Evolutionary conservation across 1,284 basidiomycete species (phyloP), one percentile per base, ranked within the genome.

Genomic region (Boletus hoseneyae): DNA sequence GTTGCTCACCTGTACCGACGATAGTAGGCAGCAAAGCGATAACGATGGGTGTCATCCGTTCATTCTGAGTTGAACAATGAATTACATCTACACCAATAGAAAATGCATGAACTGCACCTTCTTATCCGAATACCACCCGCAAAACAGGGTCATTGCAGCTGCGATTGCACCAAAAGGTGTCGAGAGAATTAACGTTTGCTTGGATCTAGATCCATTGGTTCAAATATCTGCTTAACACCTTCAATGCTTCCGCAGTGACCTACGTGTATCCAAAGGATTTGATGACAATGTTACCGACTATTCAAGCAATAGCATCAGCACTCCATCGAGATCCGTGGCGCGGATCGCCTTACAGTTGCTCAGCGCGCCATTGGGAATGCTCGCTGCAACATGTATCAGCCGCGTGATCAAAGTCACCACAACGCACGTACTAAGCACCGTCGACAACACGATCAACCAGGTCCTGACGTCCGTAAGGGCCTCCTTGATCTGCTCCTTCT

Each of bases 201-300:
- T 81, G 7, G 81, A 74, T 11, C 81, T 84, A 47, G 9, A 29
- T 30, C 7, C 29, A 23, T 27, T 8, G 35, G 6, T 25, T 45
- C 10, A 21, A 36, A 23, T 11, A 13, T 35, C 34, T 12, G n/a
- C 25, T 29, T 23, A 30, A 39, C 35, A 19, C n/a, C 27, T 42
- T 29, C 42, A 18, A 25, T 23, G 7, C 23, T 25, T 25, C 23
- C 23, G 7, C 8, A 15, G 35, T 13, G 33, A 68, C 76, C 13
- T 64, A 82, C 76, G 78, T 80, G 54, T 84, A 86, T n/a, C 84
- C 84, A 57, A 86, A 84, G 52, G 69, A 74, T 64, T 78, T 77
- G 65, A 83, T 77, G 51, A 82, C 77, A n/a, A 82, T 66, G 57
- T 82, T 82, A 58, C 79, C 77, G 63, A 81, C 82, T 83, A 47